A percentile compares a stretch with the other conserved stretches of the same genome.
Conservation (phyloP, 371 early-diverging fungal species). For the Saksenaea oblongispora region DNA sequence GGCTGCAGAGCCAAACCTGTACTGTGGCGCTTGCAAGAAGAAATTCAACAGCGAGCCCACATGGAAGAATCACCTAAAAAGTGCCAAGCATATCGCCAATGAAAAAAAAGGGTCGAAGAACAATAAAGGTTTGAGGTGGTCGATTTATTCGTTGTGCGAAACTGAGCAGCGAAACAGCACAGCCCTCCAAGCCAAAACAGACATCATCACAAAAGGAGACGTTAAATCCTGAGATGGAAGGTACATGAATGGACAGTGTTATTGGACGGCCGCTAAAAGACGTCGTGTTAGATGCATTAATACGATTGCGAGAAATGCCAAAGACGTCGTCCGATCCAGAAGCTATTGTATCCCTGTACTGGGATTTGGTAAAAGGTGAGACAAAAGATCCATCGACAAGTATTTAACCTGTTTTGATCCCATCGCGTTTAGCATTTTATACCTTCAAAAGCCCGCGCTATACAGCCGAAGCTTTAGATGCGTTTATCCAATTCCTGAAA, state of each 20-base stretch:
- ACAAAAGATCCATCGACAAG: background rate
- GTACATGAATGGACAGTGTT: background rate
- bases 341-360: slow-evolving; percentile 14
- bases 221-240: background rate
- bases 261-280: background rate
- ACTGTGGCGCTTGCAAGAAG: slow-evolving; percentile 45
- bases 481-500: slow-evolving; percentile 8
- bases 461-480: slow-evolving; percentile 19
- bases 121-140: background rate
- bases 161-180: background rate
- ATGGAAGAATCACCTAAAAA: slow-evolving; percentile 39
- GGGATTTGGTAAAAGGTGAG: slow-evolving; percentile 25
- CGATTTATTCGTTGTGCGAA: background rate
- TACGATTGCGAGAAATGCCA: slow-evolving; percentile 10
- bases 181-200: background rate
- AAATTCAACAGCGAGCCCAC: slow-evolving; percentile 45
- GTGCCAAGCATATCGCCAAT: slow-evolving; percentile 48
- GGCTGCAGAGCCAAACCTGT: slow-evolving; percentile 17
- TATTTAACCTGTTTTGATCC: background rate
- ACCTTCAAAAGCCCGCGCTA: slow-evolving; percentile 23
- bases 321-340: slow-evolving; percentile 14
- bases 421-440: slow-evolving; percentile 16
- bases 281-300: slow-evolving; percentile 12
- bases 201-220: background rate
- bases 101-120: slow-evolving; percentile 26